Evolutionary conservation across 2,329 filamentous ascomycete species (phyloP), one percentile per base, ranked within the genome.

Genomic region (Fusarium sp.): DNA sequence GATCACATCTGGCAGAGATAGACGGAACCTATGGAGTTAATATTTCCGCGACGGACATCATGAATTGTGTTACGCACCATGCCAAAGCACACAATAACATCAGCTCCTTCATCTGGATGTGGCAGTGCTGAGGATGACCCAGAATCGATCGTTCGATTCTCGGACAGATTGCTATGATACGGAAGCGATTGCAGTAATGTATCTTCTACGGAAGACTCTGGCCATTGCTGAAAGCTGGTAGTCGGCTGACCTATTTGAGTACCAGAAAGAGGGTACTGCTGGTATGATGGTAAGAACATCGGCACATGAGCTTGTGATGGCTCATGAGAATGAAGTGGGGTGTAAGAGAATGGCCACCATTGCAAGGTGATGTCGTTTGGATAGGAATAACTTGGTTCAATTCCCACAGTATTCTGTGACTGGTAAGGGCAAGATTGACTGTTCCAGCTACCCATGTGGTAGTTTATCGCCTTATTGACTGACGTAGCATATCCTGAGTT

Each of bases 81-180:
- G 1, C 71, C 69, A 27, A 72, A 73, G 29, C 71, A 73, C 3
- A 70, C 65, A 9, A 14, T 46, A 2, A 15, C 49, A 1, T 20
- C 13, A 6, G 4, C 25, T 5, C 0, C 3, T 11, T 50, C 20
- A 1, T 36, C 11, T 3, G 25, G 11, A 10, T 7, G 15, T 12
- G 31, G 14, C 14, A 35, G 45, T 10, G 8, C 11, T 22, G 12
- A 5, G 18, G 49, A 9, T 13, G n/a, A 12, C 13, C 17, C 10
- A 22, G 45, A 10, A 5, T 31, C 2, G 11, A 13, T 10, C 12
- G n/a, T 15, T n/a, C 1, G 18, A 20, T 55, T 11, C 4, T 27
- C 41, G 7, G 27, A 9, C 6, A 27, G 4, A 8, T 13, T 33
- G n/a, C 27, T 20, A 20, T 20, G 17, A 8, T 13, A 20, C 6